Evolutionary conservation across 176 grass and related monocot genomes (phyloP).

Genomic region (Hyparrhenia diplandra): DNA sequence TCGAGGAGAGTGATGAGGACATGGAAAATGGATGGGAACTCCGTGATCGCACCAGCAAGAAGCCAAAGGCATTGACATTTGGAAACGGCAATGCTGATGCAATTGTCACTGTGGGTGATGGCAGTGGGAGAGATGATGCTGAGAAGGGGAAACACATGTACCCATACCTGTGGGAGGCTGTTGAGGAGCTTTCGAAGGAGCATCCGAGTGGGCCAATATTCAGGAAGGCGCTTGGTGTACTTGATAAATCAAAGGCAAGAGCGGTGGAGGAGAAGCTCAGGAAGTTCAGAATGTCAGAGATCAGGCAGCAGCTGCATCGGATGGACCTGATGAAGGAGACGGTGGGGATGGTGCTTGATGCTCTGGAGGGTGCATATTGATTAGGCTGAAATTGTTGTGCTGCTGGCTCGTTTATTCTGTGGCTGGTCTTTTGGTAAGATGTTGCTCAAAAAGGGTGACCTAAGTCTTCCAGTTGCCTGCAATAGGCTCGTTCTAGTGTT

Average conservation of each 20-base stretch:
- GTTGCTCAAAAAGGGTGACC: not conserved
- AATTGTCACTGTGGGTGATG: not conserved
- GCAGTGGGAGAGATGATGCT: not conserved
- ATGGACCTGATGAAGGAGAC: constrained; percentile 54
- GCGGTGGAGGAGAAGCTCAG: constrained; percentile 51
- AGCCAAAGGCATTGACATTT: not conserved
- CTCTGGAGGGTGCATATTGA: constrained; percentile 20
- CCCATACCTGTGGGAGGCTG: constrained; percentile 37
- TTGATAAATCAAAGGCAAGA: constrained; percentile 39
- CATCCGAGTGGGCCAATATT: constrained; percentile 26
- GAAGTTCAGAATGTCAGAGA: constrained; percentile 30
- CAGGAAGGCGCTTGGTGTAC: constrained; percentile 38
- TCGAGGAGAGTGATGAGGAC: constrained; percentile 27
- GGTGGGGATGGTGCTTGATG: constrained; percentile 45
- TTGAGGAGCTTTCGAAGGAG: constrained; percentile 43
- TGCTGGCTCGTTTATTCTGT: constrained; percentile 2
- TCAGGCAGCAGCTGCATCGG: constrained; percentile 45
- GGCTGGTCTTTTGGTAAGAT: not conserved
- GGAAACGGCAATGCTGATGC: constrained; percentile 11
- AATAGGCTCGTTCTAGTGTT: constrained; percentile 15
- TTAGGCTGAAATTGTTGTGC: not conserved
- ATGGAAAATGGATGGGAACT: constrained; percentile 11
- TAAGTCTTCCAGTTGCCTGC: not conserved
- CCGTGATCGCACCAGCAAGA: not conserved
- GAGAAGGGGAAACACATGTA: constrained; percentile 29